Base-by-base conservation (phyloP, 495 filamentous ascomycete genomes). In the Pseudevernia furfuracea region DNA sequence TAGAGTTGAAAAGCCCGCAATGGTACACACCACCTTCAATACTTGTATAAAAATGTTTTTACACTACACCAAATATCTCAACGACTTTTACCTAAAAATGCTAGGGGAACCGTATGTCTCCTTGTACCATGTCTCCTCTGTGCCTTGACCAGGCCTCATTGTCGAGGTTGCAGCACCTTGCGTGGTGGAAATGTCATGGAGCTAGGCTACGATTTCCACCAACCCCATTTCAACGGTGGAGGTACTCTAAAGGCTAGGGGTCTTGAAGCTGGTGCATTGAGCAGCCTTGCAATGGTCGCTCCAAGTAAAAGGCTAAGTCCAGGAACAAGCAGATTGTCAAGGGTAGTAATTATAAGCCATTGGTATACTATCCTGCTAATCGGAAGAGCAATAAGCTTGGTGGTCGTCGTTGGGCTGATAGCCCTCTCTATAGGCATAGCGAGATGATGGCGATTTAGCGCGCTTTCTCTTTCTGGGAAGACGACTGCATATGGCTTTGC, bases 371-470 rank as follows among this genome's bases (percentile, higher is more conserved):
- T 8, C 1, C 23, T 37, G 53, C 38, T 14, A n/a, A 12, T 14
- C 32, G 52, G 32, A 23, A 56, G 19, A 59, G 21, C 39, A 62
- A 11, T 53, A n/a, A 55, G 0, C 9, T 53, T 52, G 61, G 57
- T 49, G 25, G 56, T 32, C 57, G 43, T 23, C 57, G 34, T 61
- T 34, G 57, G 55, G 64, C 73, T 21, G 80, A 79, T 64, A 71
- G 61, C 25, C 77, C 78, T 30, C 68, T 83, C 30, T 78, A 73
- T 32, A 80, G 82, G 79, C 80, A 83, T 62, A 77, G 77, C 37
- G 79, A 82, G 74, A 83, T 82, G 78, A 82, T 82, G 80, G 79
- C 81, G 11, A 79, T 82, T 65, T 73, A 77, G 75, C 34, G 80
- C 81, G 63, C 76, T 83, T 59, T 71, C 75, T 37, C 73, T 78